Conservation (phyloP, 176 grass and related monocot species). For the Hordeum marinum region DNA sequence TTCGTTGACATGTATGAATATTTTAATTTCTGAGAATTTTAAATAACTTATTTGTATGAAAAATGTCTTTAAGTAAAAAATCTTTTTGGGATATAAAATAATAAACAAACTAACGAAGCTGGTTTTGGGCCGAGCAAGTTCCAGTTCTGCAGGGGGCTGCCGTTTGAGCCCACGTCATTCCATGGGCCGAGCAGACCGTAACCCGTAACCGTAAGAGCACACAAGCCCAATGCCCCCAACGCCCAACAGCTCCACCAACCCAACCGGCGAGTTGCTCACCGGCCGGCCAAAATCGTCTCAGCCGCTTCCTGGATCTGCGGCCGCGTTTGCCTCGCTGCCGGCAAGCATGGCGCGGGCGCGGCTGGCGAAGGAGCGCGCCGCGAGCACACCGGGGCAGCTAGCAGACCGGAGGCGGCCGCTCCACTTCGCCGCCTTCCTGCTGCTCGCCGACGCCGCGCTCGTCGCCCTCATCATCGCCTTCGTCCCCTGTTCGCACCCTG, state of each 20-base stretch:
- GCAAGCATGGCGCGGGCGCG: constrained; percentile 22
- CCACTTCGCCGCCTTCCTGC: constrained; percentile 45
- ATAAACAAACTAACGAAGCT: too few species aligned
- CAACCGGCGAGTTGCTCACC: not conserved
- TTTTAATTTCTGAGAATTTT: too few species aligned
- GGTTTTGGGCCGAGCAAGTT: too few species aligned
- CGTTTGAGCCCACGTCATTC: too few species aligned
- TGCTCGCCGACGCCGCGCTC: constrained; percentile 72
- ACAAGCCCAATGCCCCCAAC: too few species aligned
- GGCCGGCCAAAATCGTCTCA: not conserved
- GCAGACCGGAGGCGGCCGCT: not conserved
- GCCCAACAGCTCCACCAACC: not conserved
- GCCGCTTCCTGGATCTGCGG: constrained; percentile 8
- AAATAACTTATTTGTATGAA: too few species aligned
- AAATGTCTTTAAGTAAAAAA: too few species aligned
- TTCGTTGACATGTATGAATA: too few species aligned
- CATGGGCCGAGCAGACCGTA: too few species aligned
- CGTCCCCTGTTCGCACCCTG: constrained; percentile 55
- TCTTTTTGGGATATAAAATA: too few species aligned
- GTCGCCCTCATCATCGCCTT: constrained; percentile 67
- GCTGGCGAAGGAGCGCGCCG: not conserved
- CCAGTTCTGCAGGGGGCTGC: too few species aligned
- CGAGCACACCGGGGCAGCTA: not conserved
- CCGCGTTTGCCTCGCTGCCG: not conserved
- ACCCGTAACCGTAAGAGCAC: too few species aligned